Evolutionary conservation across 257 asterid genomes (phyloP), one percentile per base, ranked within the genome.

Genomic region (Solanum chmielewskii): DNA sequence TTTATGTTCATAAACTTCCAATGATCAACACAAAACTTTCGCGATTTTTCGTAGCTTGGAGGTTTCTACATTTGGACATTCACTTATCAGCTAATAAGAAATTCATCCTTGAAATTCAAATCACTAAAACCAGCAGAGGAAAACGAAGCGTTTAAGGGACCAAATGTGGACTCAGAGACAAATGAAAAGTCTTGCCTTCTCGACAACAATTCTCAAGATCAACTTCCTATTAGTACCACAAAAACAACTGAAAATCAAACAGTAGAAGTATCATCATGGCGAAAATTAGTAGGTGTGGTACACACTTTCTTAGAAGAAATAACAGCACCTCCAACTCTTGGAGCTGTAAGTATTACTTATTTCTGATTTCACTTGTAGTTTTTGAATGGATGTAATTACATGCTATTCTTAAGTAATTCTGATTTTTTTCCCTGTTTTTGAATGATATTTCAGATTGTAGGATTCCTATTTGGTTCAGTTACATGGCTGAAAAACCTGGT

Each of bases 1-100:
- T 16, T 16, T 78, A 68, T 68, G 39, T 68, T 68, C 37, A 35
- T 52, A 52, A 12, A 29, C 21, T 84, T 62, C 4, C 35, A 66
- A 13, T n/a, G 3, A 62, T 44, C 18, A 47, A 45, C 68, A 29
- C 2, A 20, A 31, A 2, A 5, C 1, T 21, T 64, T 69, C 73
- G 88, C 86, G 84, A 20, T 45, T 77, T 45, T 77, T 89, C 9
- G 45, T 90, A 94, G 98, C 93, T 93, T 60, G 98, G 98, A 21
- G 91, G 94, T 9, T 91, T 94, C 92, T 94, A 89, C 98, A 92
- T 93, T 86, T 94, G 98, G 98, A 94, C 98, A 29, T 92, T 86
- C 83, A 89, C 92, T 2, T 93, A 91, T 89, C 90, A 93, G 90
- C 88, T 94, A 62, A 92, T 94, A 86, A 86, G 91, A 88, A 89